phyloP scores from a whole-genome alignment of 2,329 filamentous ascomycete genomes.

The Fusarium dimerum region DNA sequence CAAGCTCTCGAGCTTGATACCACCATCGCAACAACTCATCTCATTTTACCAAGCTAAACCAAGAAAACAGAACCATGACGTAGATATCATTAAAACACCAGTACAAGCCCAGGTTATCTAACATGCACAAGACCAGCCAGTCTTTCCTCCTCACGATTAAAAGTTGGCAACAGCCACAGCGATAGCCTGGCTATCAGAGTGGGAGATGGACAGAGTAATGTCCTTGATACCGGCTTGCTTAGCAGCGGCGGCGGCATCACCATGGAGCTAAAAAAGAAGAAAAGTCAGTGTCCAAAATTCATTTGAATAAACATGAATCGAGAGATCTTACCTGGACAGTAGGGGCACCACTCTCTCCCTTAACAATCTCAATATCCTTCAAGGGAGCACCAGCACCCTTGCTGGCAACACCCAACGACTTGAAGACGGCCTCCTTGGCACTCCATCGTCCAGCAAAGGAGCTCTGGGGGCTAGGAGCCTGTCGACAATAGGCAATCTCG shows the following conservation, averaged over 20 bases:
- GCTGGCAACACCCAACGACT: slow-evolving; percentile 84
- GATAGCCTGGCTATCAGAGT: slow-evolving; percentile 91
- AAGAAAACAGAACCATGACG: slow-evolving; percentile 26
- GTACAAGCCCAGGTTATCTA: slow-evolving; percentile 18
- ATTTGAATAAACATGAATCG: background rate
- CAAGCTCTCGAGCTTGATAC: background rate
- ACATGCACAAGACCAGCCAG: slow-evolving; percentile 15
- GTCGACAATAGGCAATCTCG: slow-evolving; percentile 85
- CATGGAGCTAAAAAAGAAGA: slow-evolving; percentile 67
- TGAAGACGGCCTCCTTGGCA: slow-evolving; percentile 98
- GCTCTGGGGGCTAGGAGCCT: slow-evolving; percentile 76
- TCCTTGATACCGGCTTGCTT: slow-evolving; percentile 83
- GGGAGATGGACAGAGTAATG: slow-evolving; percentile 91
- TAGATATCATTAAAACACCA: slow-evolving; percentile 29
- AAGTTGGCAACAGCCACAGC: slow-evolving; percentile 88
- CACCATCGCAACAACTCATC: slow-evolving; percentile 5
- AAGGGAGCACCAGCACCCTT: slow-evolving; percentile 86
- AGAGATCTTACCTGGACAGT: slow-evolving; percentile 72
- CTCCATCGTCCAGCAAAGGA: slow-evolving; percentile 96
- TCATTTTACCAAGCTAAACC: slow-evolving; percentile 9
- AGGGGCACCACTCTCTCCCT: slow-evolving; percentile 79
- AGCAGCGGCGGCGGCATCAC: slow-evolving; percentile 81
- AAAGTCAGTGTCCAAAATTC: slow-evolving; percentile 38
- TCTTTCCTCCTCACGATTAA: slow-evolving; percentile 41
- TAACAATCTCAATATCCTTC: slow-evolving; percentile 91